A percentile compares a stretch with the other conserved stretches of the same genome.
These are phyloP conservation scores for Porphyrellus cyaneotinctus DNA, from an alignment of 768 basidiomycete species.

Conservation along the genomic window DNA sequence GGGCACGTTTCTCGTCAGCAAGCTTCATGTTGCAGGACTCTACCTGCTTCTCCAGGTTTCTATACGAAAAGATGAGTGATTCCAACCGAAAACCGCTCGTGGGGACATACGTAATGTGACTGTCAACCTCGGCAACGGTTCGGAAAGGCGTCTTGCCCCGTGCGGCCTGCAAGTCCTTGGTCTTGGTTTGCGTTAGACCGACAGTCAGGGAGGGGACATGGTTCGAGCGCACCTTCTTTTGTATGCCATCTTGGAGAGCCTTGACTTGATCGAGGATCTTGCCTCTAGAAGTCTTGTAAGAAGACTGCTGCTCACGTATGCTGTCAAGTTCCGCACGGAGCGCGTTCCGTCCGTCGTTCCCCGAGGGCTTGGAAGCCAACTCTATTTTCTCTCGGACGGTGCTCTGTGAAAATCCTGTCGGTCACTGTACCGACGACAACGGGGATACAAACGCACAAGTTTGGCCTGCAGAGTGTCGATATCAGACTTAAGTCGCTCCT, in stretches of 20 bases:
- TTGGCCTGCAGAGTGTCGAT: constrained; percentile 80
- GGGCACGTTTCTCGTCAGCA: constrained; percentile 91
- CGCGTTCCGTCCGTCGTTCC: constrained; percentile 64
- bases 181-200: constrained; percentile 38
- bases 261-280: constrained; percentile 81
- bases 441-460: constrained; percentile 53
- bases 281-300: constrained; percentile 61
- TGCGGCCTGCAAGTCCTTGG: constrained; percentile 81
- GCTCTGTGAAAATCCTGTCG: constrained; percentile 39
- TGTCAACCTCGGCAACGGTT: constrained; percentile 81
- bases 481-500: constrained; percentile 74
- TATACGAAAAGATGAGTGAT: constrained; percentile 29
- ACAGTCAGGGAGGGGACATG: neutral
- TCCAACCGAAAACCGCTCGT: neutral
- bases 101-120: constrained; percentile 68
- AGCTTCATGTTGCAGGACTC: constrained; percentile 91
- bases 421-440: neutral
- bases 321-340: constrained; percentile 79
- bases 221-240: constrained; percentile 63
- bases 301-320: constrained; percentile 76
- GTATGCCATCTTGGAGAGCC: constrained; percentile 66
- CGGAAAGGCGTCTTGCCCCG: constrained; percentile 78
- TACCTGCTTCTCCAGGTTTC: constrained; percentile 82
- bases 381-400: constrained; percentile 74
- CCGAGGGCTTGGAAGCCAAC: constrained; percentile 53